Percentiles rank a stretch among this genome's conserved stretches.
Conservation (phyloP, 2,329 filamentous ascomycete species). For the Zasmidium citrigriseum region DNA sequence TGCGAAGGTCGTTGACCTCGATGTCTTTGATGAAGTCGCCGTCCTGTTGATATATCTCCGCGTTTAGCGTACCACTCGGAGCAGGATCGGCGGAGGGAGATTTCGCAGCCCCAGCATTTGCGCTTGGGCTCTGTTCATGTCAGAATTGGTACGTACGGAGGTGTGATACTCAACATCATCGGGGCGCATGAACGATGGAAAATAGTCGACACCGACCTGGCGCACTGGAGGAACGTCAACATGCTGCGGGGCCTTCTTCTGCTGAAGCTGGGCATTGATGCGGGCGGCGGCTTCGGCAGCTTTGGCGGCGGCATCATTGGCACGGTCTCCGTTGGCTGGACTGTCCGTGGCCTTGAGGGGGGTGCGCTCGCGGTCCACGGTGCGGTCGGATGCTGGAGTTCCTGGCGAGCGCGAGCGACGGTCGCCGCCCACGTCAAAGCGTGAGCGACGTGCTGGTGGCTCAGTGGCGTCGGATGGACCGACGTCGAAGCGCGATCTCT, state of each 20-base stretch:
- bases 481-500: conserved; percentile 82
- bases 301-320: conserved; percentile 54
- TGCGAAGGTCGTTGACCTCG: conserved; percentile 96
- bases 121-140: conserved; percentile 27
- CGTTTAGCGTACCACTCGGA: conserved; percentile 65
- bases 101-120: conserved; percentile 54
- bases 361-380: conserved; percentile 73
- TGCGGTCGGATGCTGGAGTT: conserved; percentile 52
- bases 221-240: conserved; percentile 83
- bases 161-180: too few relatives aligned
- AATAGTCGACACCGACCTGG: conserved; percentile 42
- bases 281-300: conserved; percentile 73
- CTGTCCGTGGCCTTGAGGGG: conserved; percentile 65
- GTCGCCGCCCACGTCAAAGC: conserved; percentile 85
- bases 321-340: conserved; percentile 18
- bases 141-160: neutral
- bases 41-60: conserved; percentile 90
- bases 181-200: too few relatives aligned
- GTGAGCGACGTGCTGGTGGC: conserved; percentile 38
- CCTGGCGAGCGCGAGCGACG: conserved; percentile 83
- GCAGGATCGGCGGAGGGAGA: conserved; percentile 53
- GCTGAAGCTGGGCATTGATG: conserved; percentile 51
- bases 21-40: conserved; percentile 99
- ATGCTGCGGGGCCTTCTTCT: conserved; percentile 84
- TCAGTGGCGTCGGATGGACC: conserved; percentile 64